Conservation (phyloP, 176 grass and related monocot genomes). For the Aegilops umbellulata region DNA sequence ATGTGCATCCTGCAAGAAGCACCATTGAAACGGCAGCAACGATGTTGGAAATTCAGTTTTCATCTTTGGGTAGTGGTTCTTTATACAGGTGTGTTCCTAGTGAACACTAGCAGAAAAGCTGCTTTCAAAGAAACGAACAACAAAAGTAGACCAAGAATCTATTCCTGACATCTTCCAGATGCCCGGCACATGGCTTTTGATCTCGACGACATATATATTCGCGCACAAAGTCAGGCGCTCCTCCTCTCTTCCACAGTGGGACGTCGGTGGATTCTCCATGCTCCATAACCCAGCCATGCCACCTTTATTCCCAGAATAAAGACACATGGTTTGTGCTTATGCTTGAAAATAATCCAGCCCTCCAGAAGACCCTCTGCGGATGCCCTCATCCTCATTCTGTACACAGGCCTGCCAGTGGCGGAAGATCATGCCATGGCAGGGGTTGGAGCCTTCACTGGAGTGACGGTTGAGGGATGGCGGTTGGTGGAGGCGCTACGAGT, state of each 20-base stretch:
- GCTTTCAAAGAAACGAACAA: background rate
- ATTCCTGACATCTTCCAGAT: background rate
- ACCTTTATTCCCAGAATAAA: background rate
- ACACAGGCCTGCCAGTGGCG: background rate
- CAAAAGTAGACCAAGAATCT: background rate
- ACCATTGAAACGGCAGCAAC: background rate
- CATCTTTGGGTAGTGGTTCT: background rate
- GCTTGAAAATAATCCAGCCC: background rate
- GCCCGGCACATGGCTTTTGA: background rate
- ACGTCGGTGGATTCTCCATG: background rate
- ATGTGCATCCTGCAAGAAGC: background rate
- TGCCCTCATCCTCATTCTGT: background rate
- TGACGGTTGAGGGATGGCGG: background rate
- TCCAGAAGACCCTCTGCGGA: background rate
- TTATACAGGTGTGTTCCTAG: background rate
- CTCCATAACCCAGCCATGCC: background rate
- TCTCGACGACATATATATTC: background rate
- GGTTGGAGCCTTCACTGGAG: background rate
- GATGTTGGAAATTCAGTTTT: background rate
- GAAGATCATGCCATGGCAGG: background rate
- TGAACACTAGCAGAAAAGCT: background rate
- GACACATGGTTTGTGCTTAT: background rate
- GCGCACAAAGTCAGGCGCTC: background rate
- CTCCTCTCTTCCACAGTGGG: background rate
- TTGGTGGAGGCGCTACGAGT: constrained; percentile 20